Evolutionary conservation across 2,329 filamentous ascomycete species (phyloP).

Genomic region (Apiospora malaysiana): DNA sequence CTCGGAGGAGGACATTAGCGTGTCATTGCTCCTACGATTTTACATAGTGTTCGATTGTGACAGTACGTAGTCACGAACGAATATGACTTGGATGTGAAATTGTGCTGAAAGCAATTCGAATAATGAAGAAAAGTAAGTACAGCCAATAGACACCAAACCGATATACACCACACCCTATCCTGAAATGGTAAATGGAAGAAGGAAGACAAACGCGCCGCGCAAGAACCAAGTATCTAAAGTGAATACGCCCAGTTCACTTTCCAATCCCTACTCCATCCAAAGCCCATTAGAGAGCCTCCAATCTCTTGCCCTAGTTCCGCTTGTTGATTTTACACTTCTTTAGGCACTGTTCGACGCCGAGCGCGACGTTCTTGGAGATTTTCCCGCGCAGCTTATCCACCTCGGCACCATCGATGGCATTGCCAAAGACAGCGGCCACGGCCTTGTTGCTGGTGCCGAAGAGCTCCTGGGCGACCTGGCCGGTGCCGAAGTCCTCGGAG

Average conservation of each 20-base stretch:
- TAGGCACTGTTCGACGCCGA: constrained; percentile 60
- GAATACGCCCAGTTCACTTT: background rate
- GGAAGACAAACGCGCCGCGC: background rate
- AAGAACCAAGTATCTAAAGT: background rate
- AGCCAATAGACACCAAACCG: background rate
- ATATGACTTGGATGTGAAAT: background rate
- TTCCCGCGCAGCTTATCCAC: constrained; percentile 49
- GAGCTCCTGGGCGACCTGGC: constrained; percentile 56
- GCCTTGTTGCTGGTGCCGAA: constrained; percentile 53
- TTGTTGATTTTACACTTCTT: constrained; percentile 48
- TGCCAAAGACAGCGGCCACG: constrained; percentile 53
- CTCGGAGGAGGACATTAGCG: background rate
- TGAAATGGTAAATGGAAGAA: too few relatives aligned
- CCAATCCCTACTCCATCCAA: background rate
- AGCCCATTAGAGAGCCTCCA: background rate
- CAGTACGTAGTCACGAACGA: background rate
- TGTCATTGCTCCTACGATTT: background rate
- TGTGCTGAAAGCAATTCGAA: background rate
- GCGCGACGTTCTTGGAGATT: constrained; percentile 55
- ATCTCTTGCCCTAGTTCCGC: constrained; percentile 25
- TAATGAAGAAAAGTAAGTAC: background rate
- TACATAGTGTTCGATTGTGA: background rate
- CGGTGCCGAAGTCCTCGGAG: constrained; percentile 57
- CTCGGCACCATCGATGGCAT: constrained; percentile 50
- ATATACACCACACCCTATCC: background rate